Base-by-base conservation (phyloP, 1,284 basidiomycete species). In the Phlebopus sp. region DNA sequence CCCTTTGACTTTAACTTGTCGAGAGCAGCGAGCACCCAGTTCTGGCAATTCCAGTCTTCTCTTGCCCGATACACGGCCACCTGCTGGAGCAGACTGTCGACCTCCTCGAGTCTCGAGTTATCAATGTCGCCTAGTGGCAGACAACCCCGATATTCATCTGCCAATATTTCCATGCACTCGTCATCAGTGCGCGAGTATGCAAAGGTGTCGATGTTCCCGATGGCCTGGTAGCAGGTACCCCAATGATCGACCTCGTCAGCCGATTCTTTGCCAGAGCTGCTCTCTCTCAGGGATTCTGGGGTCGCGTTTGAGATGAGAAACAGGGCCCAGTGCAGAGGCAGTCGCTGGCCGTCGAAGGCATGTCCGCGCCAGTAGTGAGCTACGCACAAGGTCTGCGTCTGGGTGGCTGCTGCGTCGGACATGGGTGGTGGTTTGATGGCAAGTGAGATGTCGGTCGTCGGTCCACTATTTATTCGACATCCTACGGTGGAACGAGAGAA, bases 31-130 rank as follows among this genome's bases (percentile, higher is more conserved):
- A 61, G 58, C 5, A 67, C 63, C 63, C 65, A 66, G 35, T 14
- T 65, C 44, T 63, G 61, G 29, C 59, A 63, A 5, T 66, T 66
- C 65, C 65, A 63, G 36, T 65, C 59, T 50, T 64, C 62, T 32
- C 44, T 63, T 44, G 51, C 57, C 13, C 55, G 55, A 44, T 56
- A 52, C 11, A 66, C 40, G 41, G 18, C 23, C 2, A 66, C 58
- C 44, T 63, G 64, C 36, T 49, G 47, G 46, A 64, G 52, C 39
- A 66, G 37, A 14, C 5, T 34, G 43, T 60, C 53, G 3, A 41
- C 50, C 27, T 66, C 52, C 13, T 27, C 32, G n/a, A 41, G 34
- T 32, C 46, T 52, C 15, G 37, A 40, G 32, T 42, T 25, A 32
- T 59, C 52, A 14, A 67, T 52, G 29, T 61, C 41, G 11, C 45